Base-by-base conservation (phyloP, 352 stramenopile genomes). In the Pythium diclinum region DNA sequence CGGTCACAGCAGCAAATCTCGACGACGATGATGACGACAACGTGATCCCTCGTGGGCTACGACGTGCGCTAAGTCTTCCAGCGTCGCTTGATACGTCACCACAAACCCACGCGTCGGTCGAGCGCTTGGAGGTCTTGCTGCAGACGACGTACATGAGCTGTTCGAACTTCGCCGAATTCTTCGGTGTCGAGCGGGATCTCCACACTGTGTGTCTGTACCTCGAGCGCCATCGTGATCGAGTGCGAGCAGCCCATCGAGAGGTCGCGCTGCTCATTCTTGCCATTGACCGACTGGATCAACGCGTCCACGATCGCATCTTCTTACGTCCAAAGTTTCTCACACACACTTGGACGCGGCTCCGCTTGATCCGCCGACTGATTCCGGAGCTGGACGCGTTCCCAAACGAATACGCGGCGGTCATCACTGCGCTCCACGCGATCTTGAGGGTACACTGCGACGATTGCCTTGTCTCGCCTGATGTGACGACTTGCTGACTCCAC, bases 361-460 rank as follows among this genome's bases (percentile, higher is more conserved):
- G 69, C 11, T 52, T 67, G 0, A 23, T 88, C 3, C 56, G 74
- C 34, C 74, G 76, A 5, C 47, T 79, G 10, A 16, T 87, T 3
- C 76, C 81, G 0, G 81, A 87, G 52, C 47, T 91, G 21, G 81
- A 91, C 46, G 78, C 52, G 19, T 84, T 59, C 17, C 71, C 76
- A 14, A 54, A 63, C 3, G 65, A 72, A 42, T 80, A 73, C 23
- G 51, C 55, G 6, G 21, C 64, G 16, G 60, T 77, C 9, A 77
- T 66, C 6, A 42, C 30, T 9, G 58, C 42, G 9, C 54, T 76
- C n/a, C 65, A 73, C 44, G n/a, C 23, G 14, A 21, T 73, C 19
- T 11, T 71, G 23, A 51, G 48, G 54, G 69, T 76, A 76, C 51
- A 28, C 25, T 28, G 25, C 25, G 49, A 51, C 21, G 10, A 56